Evolutionary conservation across 768 basidiomycete genomes (phyloP).

Genomic region (Hygrophorus russula): DNA sequence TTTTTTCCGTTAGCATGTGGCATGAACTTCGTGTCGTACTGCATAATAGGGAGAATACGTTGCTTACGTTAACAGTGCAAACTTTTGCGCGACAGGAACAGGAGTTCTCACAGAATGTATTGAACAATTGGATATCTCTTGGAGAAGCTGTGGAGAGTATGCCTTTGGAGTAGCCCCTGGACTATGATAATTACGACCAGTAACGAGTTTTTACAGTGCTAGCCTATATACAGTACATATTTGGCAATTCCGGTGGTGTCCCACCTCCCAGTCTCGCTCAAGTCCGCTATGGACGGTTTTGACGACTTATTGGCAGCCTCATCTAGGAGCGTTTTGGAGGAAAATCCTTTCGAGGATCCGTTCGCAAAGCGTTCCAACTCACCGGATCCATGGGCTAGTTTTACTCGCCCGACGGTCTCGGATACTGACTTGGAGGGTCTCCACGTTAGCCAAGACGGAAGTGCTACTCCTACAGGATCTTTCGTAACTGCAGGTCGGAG

Average conservation of each 20-base stretch:
- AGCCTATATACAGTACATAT: too few relatives aligned
- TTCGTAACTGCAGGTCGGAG: constrained; percentile 1
- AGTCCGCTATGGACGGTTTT: constrained; percentile 52
- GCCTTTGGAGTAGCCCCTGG: constrained; percentile 61
- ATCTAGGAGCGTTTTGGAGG: constrained; percentile 51
- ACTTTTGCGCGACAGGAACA: constrained; percentile 66
- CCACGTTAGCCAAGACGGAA: constrained; percentile 7
- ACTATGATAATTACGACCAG: background rate
- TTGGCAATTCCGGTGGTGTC: background rate
- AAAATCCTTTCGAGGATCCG: constrained; percentile 68
- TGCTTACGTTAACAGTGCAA: constrained; percentile 65
- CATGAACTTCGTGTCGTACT: constrained; percentile 89
- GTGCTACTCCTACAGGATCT: constrained; percentile 8
- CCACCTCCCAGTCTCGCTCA: constrained; percentile 4
- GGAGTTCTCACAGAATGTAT: constrained; percentile 49
- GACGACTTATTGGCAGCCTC: constrained; percentile 56
- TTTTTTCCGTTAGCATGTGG: constrained; percentile 61
- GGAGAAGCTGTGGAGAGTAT: constrained; percentile 63
- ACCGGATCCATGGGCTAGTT: constrained; percentile 69
- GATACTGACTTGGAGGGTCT: constrained; percentile 7
- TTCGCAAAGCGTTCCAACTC: constrained; percentile 58
- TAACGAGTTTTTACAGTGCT: constrained; percentile 1
- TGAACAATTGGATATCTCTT: constrained; percentile 67
- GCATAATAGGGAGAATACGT: constrained; percentile 81
- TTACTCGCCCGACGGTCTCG: constrained; percentile 17